Evolutionary conservation across 1,139 yeast species (phyloP), one percentile per base, ranked within the genome.

Genomic region (Suhomyces bribrorum): DNA sequence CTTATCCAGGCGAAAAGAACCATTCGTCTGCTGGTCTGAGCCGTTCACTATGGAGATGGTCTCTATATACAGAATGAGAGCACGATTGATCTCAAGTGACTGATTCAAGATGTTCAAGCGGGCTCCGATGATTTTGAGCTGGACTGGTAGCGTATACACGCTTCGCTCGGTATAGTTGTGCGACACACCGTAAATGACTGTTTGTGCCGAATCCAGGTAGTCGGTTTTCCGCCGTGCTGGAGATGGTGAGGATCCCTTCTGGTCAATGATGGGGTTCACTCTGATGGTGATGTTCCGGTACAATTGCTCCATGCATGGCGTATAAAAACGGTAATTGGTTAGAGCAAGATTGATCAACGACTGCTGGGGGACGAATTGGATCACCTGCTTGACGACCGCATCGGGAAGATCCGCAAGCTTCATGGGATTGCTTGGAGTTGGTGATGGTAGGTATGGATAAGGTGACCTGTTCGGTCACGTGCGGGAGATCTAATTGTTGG

Each of bases 291-390:
- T 51, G 17, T 52, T 52, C n/a, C 49, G 43, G 48, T 70, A 70
- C 26, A 71, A 50, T 34, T 59, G 55, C 23, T 43, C 38, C 32
- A 59, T 43, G 37, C 72, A 66, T 24, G 73, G 73, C 29, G 53
- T 49, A 45, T 71, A 70, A 46, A 64, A 64, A 29, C 52, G 49
- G 48, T 47, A 69, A 48, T 65, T 68, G 16, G 76, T 67, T 14
- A 52, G 50, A 2, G 74, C 60, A n/a, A 71, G 54, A 36, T 62
- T 65, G 26, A 66, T 34, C 6, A 67, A 49, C 26, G 59, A 56
- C 37, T 63, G 64, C 40, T 69, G 73, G 2, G 68, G 63, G n/a
- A 67, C 53, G 36, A 51, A 64, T 13, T 33, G 42, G 8, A 65
- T 48, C 24, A 66, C 52, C 14, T 40, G 31, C 20, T 38, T 32